Evolutionary conservation across 306 rosid species (phyloP).

Genomic region (Albizia julibrissin): DNA sequence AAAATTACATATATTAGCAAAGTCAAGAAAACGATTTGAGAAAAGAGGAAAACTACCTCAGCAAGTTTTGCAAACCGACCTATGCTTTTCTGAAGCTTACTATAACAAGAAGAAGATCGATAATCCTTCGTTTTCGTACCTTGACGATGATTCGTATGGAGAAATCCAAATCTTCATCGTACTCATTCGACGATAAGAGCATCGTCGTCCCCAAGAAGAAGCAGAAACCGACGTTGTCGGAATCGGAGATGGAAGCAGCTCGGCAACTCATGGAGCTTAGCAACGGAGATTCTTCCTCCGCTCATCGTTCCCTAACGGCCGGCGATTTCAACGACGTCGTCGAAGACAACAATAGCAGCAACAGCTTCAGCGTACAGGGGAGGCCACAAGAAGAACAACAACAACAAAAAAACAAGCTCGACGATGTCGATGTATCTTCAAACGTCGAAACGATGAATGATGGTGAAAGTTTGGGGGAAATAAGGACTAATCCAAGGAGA

Average conservation of each 20-base stretch:
- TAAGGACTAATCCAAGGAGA: background rate
- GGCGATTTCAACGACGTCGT: background rate
- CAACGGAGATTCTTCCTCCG: conserved; percentile 37
- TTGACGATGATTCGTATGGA: conserved; percentile 22
- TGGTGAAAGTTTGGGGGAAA: background rate
- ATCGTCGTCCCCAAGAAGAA: background rate
- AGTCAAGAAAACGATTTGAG: background rate
- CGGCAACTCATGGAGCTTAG: conserved; percentile 58
- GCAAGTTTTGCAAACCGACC: conserved; percentile 23
- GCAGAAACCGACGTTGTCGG: conserved; percentile 17
- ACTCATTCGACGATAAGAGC: conserved; percentile 10
- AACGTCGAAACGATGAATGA: background rate
- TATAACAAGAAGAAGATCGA: background rate
- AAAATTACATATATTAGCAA: background rate
- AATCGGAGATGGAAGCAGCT: conserved; percentile 54
- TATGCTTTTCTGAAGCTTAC: background rate
- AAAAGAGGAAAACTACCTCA: background rate
- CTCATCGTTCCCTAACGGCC: background rate
- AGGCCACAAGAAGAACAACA: background rate
- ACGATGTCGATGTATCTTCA: conserved; percentile 27
- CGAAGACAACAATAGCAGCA: conserved; percentile 15
- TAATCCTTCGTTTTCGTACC: background rate
- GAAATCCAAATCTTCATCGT: background rate
- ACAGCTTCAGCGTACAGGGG: conserved; percentile 39
- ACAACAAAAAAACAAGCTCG: background rate